Evolutionary conservation across 768 basidiomycete genomes (phyloP).

Genomic region (Xerocomus brunneocitrinus): DNA sequence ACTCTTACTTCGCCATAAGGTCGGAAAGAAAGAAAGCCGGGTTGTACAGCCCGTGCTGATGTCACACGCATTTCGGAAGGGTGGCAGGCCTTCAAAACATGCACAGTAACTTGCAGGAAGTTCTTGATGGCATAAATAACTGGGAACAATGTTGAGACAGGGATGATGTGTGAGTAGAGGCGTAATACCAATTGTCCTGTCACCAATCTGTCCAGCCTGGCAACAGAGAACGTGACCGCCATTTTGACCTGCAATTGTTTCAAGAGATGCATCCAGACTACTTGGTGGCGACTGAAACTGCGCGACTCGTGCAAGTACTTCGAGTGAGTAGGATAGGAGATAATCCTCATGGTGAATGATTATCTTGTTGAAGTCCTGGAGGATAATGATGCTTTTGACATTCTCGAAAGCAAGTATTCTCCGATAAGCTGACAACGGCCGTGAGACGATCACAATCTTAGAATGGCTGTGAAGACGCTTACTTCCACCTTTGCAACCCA

Average conservation of each 20-base stretch:
- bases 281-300: constrained; percentile 43
- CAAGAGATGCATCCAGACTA: constrained; percentile 52
- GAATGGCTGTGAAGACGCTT: constrained; percentile 13
- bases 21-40: constrained; percentile 44
- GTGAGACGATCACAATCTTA: neutral
- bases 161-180: neutral
- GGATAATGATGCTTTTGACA: constrained; percentile 50
- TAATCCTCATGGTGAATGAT: constrained; percentile 57
- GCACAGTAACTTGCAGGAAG: constrained; percentile 55
- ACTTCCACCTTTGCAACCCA: constrained; percentile 55
- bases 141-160: constrained; percentile 25
- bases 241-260: constrained; percentile 54
- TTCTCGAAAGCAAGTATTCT: constrained; percentile 49
- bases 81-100: constrained; percentile 55
- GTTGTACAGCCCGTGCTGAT: constrained; percentile 32
- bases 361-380: constrained; percentile 63
- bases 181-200: constrained; percentile 52
- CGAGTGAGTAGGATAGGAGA: constrained; percentile 65
- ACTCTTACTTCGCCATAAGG: constrained; percentile 60
- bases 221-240: constrained; percentile 57
- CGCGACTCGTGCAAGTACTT: constrained; percentile 59
- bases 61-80: constrained; percentile 33
- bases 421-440: constrained; percentile 44
- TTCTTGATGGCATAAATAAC: constrained; percentile 67
- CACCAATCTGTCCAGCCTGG: constrained; percentile 48